Evolutionary conservation across 192 early-diverging fungal species (phyloP), one percentile per base, ranked within the genome.

Genomic region (Gryganskiella cystojenkinii): DNA sequence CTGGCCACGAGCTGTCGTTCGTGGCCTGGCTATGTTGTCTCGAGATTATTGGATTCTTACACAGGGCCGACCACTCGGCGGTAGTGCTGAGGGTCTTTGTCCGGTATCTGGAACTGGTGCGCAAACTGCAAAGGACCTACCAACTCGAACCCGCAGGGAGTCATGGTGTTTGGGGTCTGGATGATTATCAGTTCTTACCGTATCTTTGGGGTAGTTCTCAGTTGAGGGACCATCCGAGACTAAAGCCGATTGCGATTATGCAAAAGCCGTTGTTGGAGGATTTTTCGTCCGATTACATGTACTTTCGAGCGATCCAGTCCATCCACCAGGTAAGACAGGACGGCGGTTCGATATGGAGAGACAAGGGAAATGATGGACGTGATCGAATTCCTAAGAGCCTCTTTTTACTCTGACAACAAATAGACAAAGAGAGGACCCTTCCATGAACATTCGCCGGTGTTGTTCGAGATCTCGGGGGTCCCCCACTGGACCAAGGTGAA

Each of bases 161-260:
- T 79, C 98, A 98, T 80, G 98, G 98, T 22, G 95, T 97, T 8
- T 98, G 95, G 95, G 98, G 98, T 33, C 76, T 99, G 33, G 98
- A 99, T 74, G 98, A 99, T 83, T 92, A 94, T 83, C 96, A 98
- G 79, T 98, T 98, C 70, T 76, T 99, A 65, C 94, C 96, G 20
- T 99, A 95, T 81, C 87, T 91, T 35, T 98, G 92, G 87, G 98
- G 98, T n/a, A 91, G 90, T 55, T 81, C 95, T 7, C 96, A 99
- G 83, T 72, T 99, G 43, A 79, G 91, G 42, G 92, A 90, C 61
- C 92, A 95, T 61, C 78, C 67, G 30, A 73, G 80, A 25, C 67
- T 96, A 6, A 87, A 88, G 56, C 98, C 98, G 0, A 90, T 90
- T 17, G 89, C 88, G 11, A 88, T 95, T 64, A 57, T 92, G 58